Evolutionary conservation across 2,329 filamentous ascomycete species (phyloP).

Genomic region (Xylaria sp.): DNA sequence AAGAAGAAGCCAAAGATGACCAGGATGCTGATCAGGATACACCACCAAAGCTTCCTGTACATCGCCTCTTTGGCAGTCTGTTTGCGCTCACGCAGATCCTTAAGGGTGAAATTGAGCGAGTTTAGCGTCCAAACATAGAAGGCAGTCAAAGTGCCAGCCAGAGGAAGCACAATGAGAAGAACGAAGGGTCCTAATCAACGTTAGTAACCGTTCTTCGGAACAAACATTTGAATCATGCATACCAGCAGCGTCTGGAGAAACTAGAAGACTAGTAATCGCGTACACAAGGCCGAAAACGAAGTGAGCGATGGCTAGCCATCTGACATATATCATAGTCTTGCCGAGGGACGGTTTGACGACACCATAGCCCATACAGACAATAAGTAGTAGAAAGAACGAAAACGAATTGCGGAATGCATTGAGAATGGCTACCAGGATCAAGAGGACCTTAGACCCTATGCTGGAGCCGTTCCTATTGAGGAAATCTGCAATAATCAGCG

Average conservation of each 20-base stretch:
- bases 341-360: constrained; percentile 95
- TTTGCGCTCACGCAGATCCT: constrained; percentile 93
- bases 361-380: constrained; percentile 99
- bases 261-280: constrained; percentile 85
- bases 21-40: constrained; percentile 88
- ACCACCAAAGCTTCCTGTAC: constrained; percentile 99
- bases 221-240: constrained; percentile 43
- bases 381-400: constrained; percentile 96
- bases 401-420: constrained; percentile 97
- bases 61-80: constrained; percentile 92
- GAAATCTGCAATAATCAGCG: constrained; percentile 72
- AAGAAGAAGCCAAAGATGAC: constrained; percentile 99
- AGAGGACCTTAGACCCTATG: constrained; percentile 81
- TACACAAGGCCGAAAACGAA: constrained; percentile 97
- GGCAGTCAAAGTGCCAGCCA: constrained; percentile 90
- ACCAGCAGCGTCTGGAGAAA: constrained; percentile 87
- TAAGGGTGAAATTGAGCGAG: constrained; percentile 92
- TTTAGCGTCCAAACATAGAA: constrained; percentile 99
- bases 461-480: constrained; percentile 91
- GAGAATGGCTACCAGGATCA: constrained; percentile 90
- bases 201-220: constrained; percentile 15
- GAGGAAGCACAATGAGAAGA: constrained; percentile 89
- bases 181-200: constrained; percentile 76
- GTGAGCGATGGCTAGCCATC: constrained; percentile 88
- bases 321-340: constrained; percentile 92